Base-by-base conservation (phyloP, 192 early-diverging fungal genomes). In the Linnemannia elongata region DNA sequence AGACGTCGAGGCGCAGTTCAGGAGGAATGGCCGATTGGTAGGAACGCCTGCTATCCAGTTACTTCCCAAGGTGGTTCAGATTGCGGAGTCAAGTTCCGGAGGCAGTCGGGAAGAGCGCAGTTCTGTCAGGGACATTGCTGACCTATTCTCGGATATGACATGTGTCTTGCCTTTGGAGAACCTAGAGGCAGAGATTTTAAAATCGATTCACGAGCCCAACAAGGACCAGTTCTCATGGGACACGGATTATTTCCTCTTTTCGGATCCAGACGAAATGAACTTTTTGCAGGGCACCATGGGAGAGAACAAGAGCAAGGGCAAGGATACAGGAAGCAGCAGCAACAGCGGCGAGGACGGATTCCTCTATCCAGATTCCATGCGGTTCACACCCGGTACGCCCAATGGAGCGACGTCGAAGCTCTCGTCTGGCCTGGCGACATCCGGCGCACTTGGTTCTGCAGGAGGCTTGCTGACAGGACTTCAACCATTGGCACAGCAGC, bases 181-280 rank as follows among this genome's bases (percentile, higher is more conserved):
- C 71, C 47, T 94, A 42, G 87, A 89, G 33, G 78, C 87, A 70
- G 85, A 89, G 77, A 77, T 93, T 36, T 57, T 88, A 12, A 82
- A 85, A 52, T 54, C 85, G 18, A 89, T 81, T 1, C 83, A 84
- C 39, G 89, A 88, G 27, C 87, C 87, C 1, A 90, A 90, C 78
- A 85, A 85, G 45, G 89, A 89, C 41, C 77, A 87, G 54, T 91
- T 92, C 78, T 89, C 92, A 57, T 91, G 90, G 89, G 91, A 92
- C 69, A 89, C 89, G 4, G 90, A 94, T 75, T 92, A 93, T 60
- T 93, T 93, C 74, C 73, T 89, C 76, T 81, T 91, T 35, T 88
- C 90, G 39, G 93, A 94, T 83, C 89, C 90, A 39, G 89, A 92
- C 33, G 92, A 91, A 60, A 88, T 94, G 39, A 92, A 93, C 49